Evolutionary conservation across 2,329 filamentous ascomycete genomes (phyloP).

Genomic region (Aspergillus ruber): DNA sequence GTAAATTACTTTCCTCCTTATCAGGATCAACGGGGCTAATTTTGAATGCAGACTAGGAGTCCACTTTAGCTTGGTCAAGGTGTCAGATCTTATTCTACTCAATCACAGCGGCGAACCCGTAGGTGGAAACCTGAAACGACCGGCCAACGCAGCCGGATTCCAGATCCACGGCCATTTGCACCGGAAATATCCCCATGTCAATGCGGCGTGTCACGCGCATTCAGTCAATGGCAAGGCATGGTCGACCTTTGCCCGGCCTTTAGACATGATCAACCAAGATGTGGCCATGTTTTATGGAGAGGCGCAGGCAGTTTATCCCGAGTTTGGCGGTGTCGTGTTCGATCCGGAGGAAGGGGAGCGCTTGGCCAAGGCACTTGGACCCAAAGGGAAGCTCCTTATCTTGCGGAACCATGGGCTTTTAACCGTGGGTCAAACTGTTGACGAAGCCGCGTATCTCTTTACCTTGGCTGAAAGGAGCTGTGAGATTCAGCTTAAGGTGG

Average conservation of each 20-base stretch:
- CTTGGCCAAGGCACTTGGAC: conserved; percentile 58
- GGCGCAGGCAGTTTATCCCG: conserved; percentile 18
- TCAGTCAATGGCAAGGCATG: conserved; percentile 42
- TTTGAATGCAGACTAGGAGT: conserved; percentile 23
- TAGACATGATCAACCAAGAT: conserved; percentile 42
- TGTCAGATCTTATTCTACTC: conserved; percentile 41
- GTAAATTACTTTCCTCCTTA: background rate
- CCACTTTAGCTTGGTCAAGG: conserved; percentile 41
- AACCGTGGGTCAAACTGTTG: conserved; percentile 64
- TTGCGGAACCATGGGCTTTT: conserved; percentile 67
- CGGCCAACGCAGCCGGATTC: conserved; percentile 43
- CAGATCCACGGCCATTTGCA: conserved; percentile 41
- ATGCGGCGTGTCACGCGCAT: conserved; percentile 43
- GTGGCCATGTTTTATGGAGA: conserved; percentile 57
- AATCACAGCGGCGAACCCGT: conserved; percentile 39
- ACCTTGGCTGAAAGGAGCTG: conserved; percentile 63
- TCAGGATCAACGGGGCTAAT: background rate
- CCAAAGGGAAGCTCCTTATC: conserved; percentile 54
- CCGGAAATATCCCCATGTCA: conserved; percentile 51
- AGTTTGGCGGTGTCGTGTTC: conserved; percentile 40
- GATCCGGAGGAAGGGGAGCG: conserved; percentile 57
- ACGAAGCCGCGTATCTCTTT: conserved; percentile 67
- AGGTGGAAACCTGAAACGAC: conserved; percentile 30
- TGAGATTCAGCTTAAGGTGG: conserved; percentile 60
- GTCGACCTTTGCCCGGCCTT: conserved; percentile 35